phyloP scores from a whole-genome alignment of 2,329 filamentous ascomycete species.

The Leptographium galeiforme region DNA sequence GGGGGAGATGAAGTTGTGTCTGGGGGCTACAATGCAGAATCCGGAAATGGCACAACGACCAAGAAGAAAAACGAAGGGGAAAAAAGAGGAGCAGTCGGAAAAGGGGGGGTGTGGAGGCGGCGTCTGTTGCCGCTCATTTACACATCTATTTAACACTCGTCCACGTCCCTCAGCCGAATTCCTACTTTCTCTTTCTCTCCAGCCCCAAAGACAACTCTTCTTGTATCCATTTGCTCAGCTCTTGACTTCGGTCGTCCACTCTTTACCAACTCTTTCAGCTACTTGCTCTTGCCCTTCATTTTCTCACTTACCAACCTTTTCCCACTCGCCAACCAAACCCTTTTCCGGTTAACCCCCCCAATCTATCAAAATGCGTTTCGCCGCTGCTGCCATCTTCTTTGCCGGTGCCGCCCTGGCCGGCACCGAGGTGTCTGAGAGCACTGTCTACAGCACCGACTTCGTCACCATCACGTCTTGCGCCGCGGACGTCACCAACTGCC shows the following conservation, averaged over 20 bases:
- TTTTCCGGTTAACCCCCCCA: slow-evolving; percentile 10
- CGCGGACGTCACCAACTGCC: slow-evolving; percentile 39
- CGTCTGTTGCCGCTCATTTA: not conserved
- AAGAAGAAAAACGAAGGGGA: not conserved
- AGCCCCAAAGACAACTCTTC: slow-evolving; percentile 20
- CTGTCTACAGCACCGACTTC: slow-evolving; percentile 44
- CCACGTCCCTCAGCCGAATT: slow-evolving; percentile 9
- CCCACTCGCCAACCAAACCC: slow-evolving; percentile 3
- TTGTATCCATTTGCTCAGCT: slow-evolving; percentile 15
- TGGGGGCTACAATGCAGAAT: no score
- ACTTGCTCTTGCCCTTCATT: slow-evolving; percentile 13
- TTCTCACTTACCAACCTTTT: slow-evolving; percentile 7
- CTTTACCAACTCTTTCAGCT: slow-evolving; percentile 14
- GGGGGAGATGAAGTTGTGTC: slow-evolving; percentile 4
- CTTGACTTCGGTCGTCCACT: slow-evolving; percentile 29
- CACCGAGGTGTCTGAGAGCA: slow-evolving; percentile 18
- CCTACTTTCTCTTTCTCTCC: slow-evolving; percentile 17
- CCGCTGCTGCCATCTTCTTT: slow-evolving; percentile 36
- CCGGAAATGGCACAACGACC: no score
- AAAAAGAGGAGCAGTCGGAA: not conserved
- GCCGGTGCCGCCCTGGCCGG: slow-evolving; percentile 28
- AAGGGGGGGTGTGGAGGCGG: not conserved
- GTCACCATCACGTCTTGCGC: slow-evolving; percentile 49
- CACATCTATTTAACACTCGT: slow-evolving; percentile 21
- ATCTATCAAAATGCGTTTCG: slow-evolving; percentile 49